These are phyloP conservation scores for Coemansia sp. DNA, from an alignment of 192 early-diverging fungal species.

Conservation along the genomic window DNA sequence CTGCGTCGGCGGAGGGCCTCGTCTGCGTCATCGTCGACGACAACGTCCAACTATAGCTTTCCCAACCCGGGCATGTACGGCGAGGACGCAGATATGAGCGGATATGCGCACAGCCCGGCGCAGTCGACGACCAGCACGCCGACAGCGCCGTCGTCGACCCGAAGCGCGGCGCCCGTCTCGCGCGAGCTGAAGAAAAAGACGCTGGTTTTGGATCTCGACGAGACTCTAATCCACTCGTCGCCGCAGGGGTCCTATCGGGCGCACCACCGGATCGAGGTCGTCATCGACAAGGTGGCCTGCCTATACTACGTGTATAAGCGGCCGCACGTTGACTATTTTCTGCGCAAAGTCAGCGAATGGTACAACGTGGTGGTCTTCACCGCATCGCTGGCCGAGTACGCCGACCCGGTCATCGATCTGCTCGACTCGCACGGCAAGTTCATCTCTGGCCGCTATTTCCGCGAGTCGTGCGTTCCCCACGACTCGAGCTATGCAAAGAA, in stretches of 20 bases:
- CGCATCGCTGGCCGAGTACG: constrained; percentile 69
- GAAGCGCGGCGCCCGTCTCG: background rate
- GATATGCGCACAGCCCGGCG: background rate
- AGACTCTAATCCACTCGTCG: constrained; percentile 69
- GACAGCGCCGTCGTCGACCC: constrained; percentile 6
- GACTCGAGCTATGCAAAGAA: constrained; percentile 70
- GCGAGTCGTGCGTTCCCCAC: constrained; percentile 63
- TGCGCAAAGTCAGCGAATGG: constrained; percentile 57
- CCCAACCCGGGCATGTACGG: background rate
- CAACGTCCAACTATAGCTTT: constrained; percentile 29
- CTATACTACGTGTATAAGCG: constrained; percentile 64
- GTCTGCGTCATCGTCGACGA: constrained; percentile 36
- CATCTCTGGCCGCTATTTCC: constrained; percentile 63
- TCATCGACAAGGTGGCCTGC: constrained; percentile 60
- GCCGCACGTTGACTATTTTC: constrained; percentile 61
- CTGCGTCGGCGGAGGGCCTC: constrained; percentile 38
- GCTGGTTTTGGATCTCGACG: constrained; percentile 65
- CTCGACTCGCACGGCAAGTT: constrained; percentile 58
- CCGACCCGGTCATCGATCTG: constrained; percentile 60
- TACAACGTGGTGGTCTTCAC: constrained; percentile 75
- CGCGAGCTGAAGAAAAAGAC: constrained; percentile 49
- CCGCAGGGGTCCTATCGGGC: constrained; percentile 55
- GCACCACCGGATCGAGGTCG: constrained; percentile 64
- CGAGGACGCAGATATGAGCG: background rate
- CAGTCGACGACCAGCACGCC: constrained; percentile 12